phyloP scores from a whole-genome alignment of 2,329 filamentous ascomycete species.

The Claviceps lovelessii region DNA sequence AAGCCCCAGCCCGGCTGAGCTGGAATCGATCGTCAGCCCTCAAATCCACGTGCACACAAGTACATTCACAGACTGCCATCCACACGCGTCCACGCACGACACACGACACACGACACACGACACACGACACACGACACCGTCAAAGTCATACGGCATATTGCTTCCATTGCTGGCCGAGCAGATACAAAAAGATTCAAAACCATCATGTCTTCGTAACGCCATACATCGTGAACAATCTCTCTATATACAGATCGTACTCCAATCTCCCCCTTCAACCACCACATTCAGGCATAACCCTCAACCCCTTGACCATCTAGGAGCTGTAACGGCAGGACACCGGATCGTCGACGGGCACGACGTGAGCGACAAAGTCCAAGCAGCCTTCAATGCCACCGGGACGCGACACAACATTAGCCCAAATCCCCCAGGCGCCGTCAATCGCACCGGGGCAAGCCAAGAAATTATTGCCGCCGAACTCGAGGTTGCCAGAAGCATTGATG shows the following conservation, averaged over 20 bases:
- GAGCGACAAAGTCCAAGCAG: not conserved
- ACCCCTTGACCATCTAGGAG: no score
- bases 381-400: not conserved
- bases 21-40: no score
- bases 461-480: slow-evolving; percentile 29
- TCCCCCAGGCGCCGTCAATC: slow-evolving; percentile 26
- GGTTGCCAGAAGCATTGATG: slow-evolving; percentile 26
- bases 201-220: not conserved
- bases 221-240: not conserved
- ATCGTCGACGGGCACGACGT: not conserved
- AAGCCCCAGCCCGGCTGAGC: no score
- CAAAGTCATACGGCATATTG: not conserved
- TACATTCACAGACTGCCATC: no score
- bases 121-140: not conserved
- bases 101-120: no score
- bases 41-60: no score
- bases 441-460: slow-evolving; percentile 40
- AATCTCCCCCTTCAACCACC: not conserved
- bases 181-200: not conserved
- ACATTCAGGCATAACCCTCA: no score
- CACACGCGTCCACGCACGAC: not conserved
- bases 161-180: not conserved
- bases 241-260: not conserved
- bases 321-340: slow-evolving; percentile 3
- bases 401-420: slow-evolving; percentile 19